Conservation (phyloP, 441 rosid genomes). For the Gossypium armourianum region DNA sequence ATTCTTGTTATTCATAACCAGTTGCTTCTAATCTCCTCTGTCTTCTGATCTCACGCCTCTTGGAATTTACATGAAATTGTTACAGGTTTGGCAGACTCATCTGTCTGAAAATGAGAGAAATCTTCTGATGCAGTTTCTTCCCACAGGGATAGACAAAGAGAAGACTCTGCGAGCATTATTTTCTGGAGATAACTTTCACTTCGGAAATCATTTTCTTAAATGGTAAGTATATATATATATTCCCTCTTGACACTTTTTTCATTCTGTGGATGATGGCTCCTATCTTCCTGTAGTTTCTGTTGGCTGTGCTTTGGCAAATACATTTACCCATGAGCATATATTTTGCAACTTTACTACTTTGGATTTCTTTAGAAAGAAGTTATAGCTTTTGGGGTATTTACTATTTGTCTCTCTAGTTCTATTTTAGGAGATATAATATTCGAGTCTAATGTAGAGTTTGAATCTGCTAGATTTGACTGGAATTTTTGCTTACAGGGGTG, state of each 20-base stretch:
- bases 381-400: not conserved
- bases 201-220: conserved; percentile 64
- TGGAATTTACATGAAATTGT: conserved; percentile 17
- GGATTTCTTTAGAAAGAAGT: not conserved
- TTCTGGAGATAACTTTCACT: conserved; percentile 71
- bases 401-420: not conserved
- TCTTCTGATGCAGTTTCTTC: conserved; percentile 64
- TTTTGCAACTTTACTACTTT: not conserved
- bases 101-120: conserved; percentile 64
- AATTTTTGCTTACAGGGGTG: conserved; percentile 57
- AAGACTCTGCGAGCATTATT: conserved; percentile 52
- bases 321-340: not conserved
- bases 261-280: not conserved
- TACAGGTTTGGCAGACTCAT: conserved; percentile 61
- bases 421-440: not conserved
- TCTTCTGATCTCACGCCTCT: not conserved
- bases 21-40: conserved; percentile 10
- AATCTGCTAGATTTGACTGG: conserved; percentile 20
- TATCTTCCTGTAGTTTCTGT: conserved; percentile 1
- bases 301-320: not conserved
- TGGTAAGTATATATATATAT: conserved; percentile 44
- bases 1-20: not conserved
- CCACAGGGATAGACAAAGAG: conserved; percentile 46
- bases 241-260: not conserved
- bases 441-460: not conserved